Evolutionary conservation across 345 rosid genomes (phyloP).

Genomic region (Pistacia integerrima): DNA sequence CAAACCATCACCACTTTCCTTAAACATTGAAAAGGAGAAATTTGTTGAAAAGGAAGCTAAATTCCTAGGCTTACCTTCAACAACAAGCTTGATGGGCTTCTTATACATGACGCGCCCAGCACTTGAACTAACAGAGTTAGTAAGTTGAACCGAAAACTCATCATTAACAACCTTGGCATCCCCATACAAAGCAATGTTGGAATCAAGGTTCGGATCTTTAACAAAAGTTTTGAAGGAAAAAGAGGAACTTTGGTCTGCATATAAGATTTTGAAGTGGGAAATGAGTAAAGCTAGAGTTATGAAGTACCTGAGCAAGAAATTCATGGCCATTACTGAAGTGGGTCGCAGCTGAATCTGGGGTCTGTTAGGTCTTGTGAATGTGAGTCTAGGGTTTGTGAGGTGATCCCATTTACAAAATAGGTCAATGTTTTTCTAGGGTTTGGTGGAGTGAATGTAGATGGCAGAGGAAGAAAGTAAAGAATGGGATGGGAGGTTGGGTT

Average conservation of each 20-base stretch:
- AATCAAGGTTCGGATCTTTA: slow-evolving; percentile 53
- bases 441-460: slow-evolving; percentile 15
- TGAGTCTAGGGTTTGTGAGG: slow-evolving; percentile 31
- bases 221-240: slow-evolving; percentile 52
- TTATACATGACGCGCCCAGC: slow-evolving; percentile 62
- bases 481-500: slow-evolving; percentile 21
- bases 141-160: slow-evolving; percentile 63
- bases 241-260: slow-evolving; percentile 43
- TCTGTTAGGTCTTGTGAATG: not conserved
- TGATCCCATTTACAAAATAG: slow-evolving; percentile 37
- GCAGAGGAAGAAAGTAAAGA: slow-evolving; percentile 34
- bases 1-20: slow-evolving; percentile 52
- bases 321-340: slow-evolving; percentile 51
- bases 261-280: slow-evolving; percentile 34
- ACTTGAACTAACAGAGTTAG: slow-evolving; percentile 43
- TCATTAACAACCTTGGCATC: slow-evolving; percentile 53
- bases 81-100: slow-evolving; percentile 63
- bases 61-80: slow-evolving; percentile 47
- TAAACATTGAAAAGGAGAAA: slow-evolving; percentile 63
- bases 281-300: slow-evolving; percentile 30
- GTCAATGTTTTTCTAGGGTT: slow-evolving; percentile 28
- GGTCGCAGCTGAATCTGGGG: slow-evolving; percentile 31
- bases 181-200: slow-evolving; percentile 60
- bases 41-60: slow-evolving; percentile 59
- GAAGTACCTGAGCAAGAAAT: slow-evolving; percentile 36